Evolutionary conservation across 2,329 filamentous ascomycete species (phyloP).

Genomic region (Aspergillus pseudoterreus): DNA sequence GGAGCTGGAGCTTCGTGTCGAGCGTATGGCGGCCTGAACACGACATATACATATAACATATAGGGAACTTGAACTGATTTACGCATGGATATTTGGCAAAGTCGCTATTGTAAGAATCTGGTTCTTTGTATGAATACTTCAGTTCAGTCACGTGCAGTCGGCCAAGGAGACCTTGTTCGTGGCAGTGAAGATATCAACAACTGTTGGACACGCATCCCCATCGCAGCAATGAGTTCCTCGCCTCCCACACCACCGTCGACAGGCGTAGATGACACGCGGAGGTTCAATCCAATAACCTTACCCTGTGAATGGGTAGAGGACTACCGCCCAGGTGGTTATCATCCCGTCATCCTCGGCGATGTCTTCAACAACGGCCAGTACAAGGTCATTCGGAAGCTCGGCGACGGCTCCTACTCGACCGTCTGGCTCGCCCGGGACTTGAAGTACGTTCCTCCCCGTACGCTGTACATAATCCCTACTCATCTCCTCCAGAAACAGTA

Average conservation of each 20-base stretch:
- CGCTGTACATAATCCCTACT: too few species aligned
- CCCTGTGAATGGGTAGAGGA: slow-evolving; percentile 21
- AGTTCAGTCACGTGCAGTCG: too few species aligned
- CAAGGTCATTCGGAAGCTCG: slow-evolving; percentile 44
- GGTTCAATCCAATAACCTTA: slow-evolving; percentile 17
- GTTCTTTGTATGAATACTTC: too few species aligned
- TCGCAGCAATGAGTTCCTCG: slow-evolving; percentile 8
- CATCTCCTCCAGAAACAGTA: slow-evolving; percentile 3
- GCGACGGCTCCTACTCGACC: slow-evolving; percentile 43
- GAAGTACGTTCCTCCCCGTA: slow-evolving; percentile 14
- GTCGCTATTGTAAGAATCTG: too few species aligned
- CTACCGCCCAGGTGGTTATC: slow-evolving; percentile 42
- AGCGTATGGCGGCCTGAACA: too few species aligned
- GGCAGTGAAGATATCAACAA: too few species aligned
- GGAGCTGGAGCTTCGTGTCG: too few species aligned
- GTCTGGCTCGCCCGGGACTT: slow-evolving; percentile 43
- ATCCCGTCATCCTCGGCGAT: slow-evolving; percentile 42
- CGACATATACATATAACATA: too few species aligned
- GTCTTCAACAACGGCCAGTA: slow-evolving; percentile 39
- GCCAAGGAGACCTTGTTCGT: too few species aligned
- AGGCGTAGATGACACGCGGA: slow-evolving; percentile 7
- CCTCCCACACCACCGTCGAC: slow-evolving; percentile 13
- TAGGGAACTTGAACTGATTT: too few species aligned
- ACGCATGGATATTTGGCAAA: too few species aligned
- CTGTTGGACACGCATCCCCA: too few species aligned